Percentiles rank a stretch among this genome's conserved stretches.
These are phyloP conservation scores for Elsinoe batatas DNA, from an alignment of 2,329 filamentous ascomycete genomes.

Conservation along the genomic window DNA sequence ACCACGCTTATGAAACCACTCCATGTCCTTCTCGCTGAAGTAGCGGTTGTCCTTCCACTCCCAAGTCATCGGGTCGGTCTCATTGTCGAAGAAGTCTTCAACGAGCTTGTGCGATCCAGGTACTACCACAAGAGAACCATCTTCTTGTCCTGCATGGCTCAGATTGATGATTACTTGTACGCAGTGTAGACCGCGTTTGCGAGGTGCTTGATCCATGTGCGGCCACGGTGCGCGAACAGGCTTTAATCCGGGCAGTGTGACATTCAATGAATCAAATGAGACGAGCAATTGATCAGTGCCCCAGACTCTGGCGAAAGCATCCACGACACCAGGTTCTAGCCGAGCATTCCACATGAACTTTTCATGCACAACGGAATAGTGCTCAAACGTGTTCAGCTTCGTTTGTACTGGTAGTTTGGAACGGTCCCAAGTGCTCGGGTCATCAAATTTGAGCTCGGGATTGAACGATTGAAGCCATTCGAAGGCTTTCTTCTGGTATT, in stretches of 20 bases:
- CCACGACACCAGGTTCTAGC: constrained; percentile 21
- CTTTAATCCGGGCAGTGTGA: constrained; percentile 22
- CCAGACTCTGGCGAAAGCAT: constrained; percentile 20
- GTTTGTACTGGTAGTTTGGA: constrained; percentile 36
- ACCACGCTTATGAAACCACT: constrained; percentile 20
- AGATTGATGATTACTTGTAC: constrained; percentile 23
- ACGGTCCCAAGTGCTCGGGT: constrained; percentile 32
- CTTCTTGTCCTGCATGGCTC: constrained; percentile 35
- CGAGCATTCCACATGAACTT: constrained; percentile 21
- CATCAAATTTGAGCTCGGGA: constrained; percentile 24
- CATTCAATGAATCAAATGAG: constrained; percentile 21
- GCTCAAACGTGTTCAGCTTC: constrained; percentile 38
- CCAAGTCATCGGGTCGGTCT: constrained; percentile 20
- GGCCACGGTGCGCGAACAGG: constrained; percentile 7
- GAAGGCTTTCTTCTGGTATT: constrained; percentile 25
- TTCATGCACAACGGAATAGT: constrained; percentile 21
- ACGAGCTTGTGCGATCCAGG: constrained; percentile 34
- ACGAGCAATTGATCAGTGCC: constrained; percentile 21
- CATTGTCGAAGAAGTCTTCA: constrained; percentile 37
- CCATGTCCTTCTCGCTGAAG: constrained; percentile 23
- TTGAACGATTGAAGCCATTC: constrained; percentile 26
- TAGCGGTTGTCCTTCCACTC: not conserved
- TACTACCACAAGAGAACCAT: constrained; percentile 40
- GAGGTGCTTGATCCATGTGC: constrained; percentile 12
- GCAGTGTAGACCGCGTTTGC: constrained; percentile 1